Percentiles rank a stretch among this genome's conserved stretches.
Conservation (phyloP, 805 yeast genomes). For the Hanseniaspora mollemarum region DNA sequence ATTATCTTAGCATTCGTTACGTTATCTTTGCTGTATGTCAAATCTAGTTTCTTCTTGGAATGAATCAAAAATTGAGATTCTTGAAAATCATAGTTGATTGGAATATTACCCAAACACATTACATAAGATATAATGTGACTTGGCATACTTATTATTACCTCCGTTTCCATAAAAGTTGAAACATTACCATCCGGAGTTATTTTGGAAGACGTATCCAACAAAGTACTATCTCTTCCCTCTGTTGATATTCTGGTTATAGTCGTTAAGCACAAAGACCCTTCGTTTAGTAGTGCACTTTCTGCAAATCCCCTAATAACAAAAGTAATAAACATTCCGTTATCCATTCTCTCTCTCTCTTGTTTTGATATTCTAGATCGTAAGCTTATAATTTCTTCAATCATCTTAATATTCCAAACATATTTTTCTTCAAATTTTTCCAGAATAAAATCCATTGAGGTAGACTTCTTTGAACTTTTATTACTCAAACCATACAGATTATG, state of each 20-base stretch:
- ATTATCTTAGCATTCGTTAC: constrained; percentile 29
- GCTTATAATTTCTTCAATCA: constrained; percentile 65
- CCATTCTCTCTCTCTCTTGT: constrained; percentile 47
- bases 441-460: constrained; percentile 30
- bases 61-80: constrained; percentile 45
- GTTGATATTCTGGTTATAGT: constrained; percentile 83
- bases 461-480: constrained; percentile 21
- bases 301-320: constrained; percentile 89
- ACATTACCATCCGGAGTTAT: constrained; percentile 87
- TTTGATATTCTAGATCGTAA: constrained; percentile 59
- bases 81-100: constrained; percentile 90
- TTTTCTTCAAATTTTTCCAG: constrained; percentile 51
- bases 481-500: neutral
- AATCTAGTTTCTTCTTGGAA: constrained; percentile 51
- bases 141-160: constrained; percentile 51
- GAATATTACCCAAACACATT: constrained; percentile 84
- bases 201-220: constrained; percentile 8
- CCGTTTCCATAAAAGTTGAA: constrained; percentile 85
- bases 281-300: constrained; percentile 38
- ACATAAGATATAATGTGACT: constrained; percentile 54
- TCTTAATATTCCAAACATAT: constrained; percentile 82
- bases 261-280: constrained; percentile 39
- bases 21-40: constrained; percentile 12
- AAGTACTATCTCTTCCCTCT: constrained; percentile 44
- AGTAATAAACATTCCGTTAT: constrained; percentile 59